phyloP scores from a whole-genome alignment of 352 stramenopile species.

The Phytophthora fragariae region DNA sequence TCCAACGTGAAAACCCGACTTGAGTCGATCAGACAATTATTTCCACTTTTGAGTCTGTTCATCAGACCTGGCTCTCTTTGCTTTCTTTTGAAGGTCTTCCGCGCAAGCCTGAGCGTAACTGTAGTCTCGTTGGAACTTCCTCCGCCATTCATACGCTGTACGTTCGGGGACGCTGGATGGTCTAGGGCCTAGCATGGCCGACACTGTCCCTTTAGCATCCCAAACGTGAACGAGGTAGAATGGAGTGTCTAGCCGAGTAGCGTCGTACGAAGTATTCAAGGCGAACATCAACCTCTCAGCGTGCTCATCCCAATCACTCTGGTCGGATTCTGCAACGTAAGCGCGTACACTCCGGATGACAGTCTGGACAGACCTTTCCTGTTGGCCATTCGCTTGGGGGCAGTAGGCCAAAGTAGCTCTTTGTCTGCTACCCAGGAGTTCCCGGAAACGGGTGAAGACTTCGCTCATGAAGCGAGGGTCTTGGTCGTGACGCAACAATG shows the following conservation, averaged over 20 bases:
- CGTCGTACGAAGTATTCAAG: conserved; percentile 24
- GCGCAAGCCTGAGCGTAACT: conserved; percentile 5
- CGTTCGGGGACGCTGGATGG: background rate
- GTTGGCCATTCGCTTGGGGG: conserved; percentile 44
- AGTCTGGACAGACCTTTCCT: conserved; percentile 39
- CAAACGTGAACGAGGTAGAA: conserved; percentile 30
- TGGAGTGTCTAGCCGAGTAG: conserved; percentile 9
- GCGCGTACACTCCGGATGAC: conserved; percentile 26
- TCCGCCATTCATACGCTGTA: conserved; percentile 4
- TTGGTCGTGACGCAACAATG: conserved; percentile 29
- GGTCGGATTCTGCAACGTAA: conserved; percentile 28
- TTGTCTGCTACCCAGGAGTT: conserved; percentile 29
- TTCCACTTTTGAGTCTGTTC: background rate
- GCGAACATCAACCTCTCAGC: conserved; percentile 34
- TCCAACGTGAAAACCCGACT: background rate
- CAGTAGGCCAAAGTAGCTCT: conserved; percentile 40
- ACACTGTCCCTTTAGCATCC: conserved; percentile 14
- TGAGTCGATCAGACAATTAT: background rate
- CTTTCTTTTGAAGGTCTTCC: conserved; percentile 6
- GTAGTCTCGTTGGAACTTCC: conserved; percentile 3
- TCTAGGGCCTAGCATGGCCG: background rate
- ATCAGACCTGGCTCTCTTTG: background rate
- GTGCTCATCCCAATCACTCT: conserved; percentile 43
- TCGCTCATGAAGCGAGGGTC: conserved; percentile 38
- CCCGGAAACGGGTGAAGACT: conserved; percentile 33